These are phyloP conservation scores for Trichoderma asperelloides DNA, from an alignment of 495 filamentous ascomycete genomes.

Conservation along the genomic window DNA sequence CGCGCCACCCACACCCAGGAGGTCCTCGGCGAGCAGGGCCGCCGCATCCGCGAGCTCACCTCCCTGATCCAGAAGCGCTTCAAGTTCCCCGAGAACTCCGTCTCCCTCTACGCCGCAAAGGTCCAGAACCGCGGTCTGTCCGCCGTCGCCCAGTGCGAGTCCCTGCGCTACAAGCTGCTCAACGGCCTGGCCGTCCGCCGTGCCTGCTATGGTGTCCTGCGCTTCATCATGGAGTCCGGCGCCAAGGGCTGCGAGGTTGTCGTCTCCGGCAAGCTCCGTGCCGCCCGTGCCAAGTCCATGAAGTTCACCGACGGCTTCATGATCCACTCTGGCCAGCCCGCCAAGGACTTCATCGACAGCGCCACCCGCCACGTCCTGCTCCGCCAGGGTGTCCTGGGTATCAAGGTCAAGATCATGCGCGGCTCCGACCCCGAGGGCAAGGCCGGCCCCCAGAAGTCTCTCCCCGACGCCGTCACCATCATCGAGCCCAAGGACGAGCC, in stretches of 20 bases:
- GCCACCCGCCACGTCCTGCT: conserved; percentile 98
- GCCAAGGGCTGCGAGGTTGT: conserved; percentile 99
- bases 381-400: conserved; percentile 97
- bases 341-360: conserved; percentile 98
- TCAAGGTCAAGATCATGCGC: conserved; percentile 99
- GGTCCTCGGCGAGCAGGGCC: conserved; percentile 98
- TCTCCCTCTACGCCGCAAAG: conserved; percentile 99
- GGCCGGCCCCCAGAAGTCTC: conserved; percentile 88
- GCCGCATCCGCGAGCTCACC: conserved; percentile 98
- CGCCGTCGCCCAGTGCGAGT: conserved; percentile 99
- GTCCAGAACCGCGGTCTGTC: conserved; percentile 99
- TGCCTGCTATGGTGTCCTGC: conserved; percentile 98
- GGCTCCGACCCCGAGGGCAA: conserved; percentile 99
- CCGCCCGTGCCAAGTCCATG: conserved; percentile 99
- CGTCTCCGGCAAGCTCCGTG: conserved; percentile 95
- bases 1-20: conserved; percentile 99
- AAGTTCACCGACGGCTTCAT: conserved; percentile 99
- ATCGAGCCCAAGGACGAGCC: conserved; percentile 99
- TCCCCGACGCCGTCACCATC: conserved; percentile 96
- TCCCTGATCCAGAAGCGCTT: conserved; percentile 99
- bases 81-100: conserved; percentile 99
- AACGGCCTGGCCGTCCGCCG: conserved; percentile 96
- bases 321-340: conserved; percentile 99
- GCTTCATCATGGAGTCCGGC: conserved; percentile 99
- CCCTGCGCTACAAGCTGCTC: conserved; percentile 97